Evolutionary conservation across 257 asterid genomes (phyloP).

Genomic region (Solanum verrucosum): DNA sequence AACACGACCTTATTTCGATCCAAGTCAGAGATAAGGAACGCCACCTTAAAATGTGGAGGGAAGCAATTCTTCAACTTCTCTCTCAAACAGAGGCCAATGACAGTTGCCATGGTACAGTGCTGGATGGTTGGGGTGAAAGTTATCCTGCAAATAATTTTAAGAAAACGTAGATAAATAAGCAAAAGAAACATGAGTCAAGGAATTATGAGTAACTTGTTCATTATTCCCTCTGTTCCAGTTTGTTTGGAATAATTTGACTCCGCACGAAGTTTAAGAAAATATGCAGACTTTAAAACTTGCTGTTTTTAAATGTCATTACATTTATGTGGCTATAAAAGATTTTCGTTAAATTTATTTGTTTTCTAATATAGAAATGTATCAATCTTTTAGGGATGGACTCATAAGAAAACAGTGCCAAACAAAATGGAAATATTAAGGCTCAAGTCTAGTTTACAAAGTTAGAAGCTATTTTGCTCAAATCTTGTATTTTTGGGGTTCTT

Average conservation of each 20-base stretch:
- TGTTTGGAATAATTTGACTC: not conserved
- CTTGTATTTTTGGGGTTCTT: not conserved
- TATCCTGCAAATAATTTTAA: conserved; percentile 35
- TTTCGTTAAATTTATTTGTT: not conserved
- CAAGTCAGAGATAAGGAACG: not conserved
- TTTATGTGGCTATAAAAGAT: not conserved
- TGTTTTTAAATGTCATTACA: not conserved
- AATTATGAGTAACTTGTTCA: not conserved
- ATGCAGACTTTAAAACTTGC: not conserved
- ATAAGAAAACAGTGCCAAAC: too few relatives aligned
- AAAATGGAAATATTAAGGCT: too few relatives aligned
- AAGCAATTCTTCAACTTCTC: conserved; percentile 66
- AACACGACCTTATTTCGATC: not conserved
- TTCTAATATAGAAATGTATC: not conserved
- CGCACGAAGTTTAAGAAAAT: not conserved
- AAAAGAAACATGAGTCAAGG: not conserved
- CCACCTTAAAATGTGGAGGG: conserved; percentile 85
- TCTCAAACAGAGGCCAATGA: conserved; percentile 81
- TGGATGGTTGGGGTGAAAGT: conserved; percentile 93
- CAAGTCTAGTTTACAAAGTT: not conserved
- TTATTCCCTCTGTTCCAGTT: not conserved
- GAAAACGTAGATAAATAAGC: not conserved
- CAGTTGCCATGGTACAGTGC: conserved; percentile 93
- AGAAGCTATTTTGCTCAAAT: not conserved
- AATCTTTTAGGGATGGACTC: not conserved